These are phyloP conservation scores for Arctium lappa DNA, from an alignment of 129 eudicot species.

Conservation along the genomic window DNA sequence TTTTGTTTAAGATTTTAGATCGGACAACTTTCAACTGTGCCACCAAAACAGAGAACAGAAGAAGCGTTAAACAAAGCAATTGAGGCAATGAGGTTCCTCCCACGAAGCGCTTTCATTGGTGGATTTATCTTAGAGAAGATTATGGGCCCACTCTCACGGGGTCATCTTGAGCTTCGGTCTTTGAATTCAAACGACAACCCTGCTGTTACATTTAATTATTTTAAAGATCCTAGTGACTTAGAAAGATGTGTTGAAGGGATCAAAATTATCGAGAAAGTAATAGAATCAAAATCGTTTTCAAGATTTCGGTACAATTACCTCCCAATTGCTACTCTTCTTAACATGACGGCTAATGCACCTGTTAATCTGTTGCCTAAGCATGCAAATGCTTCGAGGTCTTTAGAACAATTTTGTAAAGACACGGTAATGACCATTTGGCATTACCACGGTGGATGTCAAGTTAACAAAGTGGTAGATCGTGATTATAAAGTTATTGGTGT, in stretches of 20 bases:
- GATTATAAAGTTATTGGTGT: conserved; percentile 84
- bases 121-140: conserved; percentile 82
- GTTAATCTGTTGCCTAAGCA: conserved; percentile 76
- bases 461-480: conserved; percentile 67
- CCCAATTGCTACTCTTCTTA: conserved; percentile 45
- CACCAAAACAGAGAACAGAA: conserved; percentile 79
- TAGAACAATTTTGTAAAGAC: conserved; percentile 75
- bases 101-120: conserved; percentile 51
- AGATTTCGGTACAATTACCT: conserved; percentile 42
- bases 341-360: conserved; percentile 57
- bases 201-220: conserved; percentile 75
- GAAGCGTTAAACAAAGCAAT: conserved; percentile 60
- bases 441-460: conserved; percentile 89
- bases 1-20: conserved; percentile 40
- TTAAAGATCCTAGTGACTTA: conserved; percentile 62
- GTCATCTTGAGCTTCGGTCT: conserved; percentile 59
- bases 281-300: conserved; percentile 63
- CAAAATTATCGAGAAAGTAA: conserved; percentile 45
- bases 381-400: conserved; percentile 52
- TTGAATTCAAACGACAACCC: conserved; percentile 67
- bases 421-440: conserved; percentile 91
- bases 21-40: conserved; percentile 84
- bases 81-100: conserved; percentile 52
- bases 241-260: conserved; percentile 75
- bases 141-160: conserved; percentile 75